Percentiles rank a stretch among this genome's conserved stretches.
Evolutionary conservation across 352 stramenopile species (phyloP).

Genomic region (Phytophthora meadii): DNA sequence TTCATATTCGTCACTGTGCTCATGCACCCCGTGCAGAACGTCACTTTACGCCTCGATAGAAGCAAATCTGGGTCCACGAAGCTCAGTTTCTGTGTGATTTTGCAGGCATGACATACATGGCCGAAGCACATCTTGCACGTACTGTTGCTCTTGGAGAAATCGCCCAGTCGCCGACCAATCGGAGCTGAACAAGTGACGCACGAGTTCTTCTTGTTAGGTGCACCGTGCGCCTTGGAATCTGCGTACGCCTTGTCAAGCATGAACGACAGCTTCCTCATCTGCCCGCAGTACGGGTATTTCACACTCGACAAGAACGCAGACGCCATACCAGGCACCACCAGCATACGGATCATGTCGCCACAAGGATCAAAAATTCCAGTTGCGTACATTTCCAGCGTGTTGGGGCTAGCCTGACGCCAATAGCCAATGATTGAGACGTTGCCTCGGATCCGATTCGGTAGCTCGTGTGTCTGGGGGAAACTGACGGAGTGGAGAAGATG

Average conservation of each 20-base stretch:
- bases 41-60: conserved; percentile 29
- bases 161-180: neutral
- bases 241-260: conserved; percentile 2
- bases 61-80: conserved; percentile 28
- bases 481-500: conserved; percentile 28
- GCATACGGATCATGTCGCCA: conserved; percentile 32
- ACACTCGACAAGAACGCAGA: conserved; percentile 29
- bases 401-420: conserved; percentile 47
- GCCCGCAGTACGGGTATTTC: conserved; percentile 28
- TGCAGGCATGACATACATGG: neutral
- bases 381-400: conserved; percentile 52
- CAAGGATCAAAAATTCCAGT: conserved; percentile 33
- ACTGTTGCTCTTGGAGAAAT: conserved; percentile 5
- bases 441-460: conserved; percentile 44
- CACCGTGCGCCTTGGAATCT: neutral
- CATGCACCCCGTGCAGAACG: conserved; percentile 36
- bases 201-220: neutral
- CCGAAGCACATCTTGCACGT: conserved; percentile 4
- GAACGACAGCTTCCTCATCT: conserved; percentile 37
- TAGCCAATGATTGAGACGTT: conserved; percentile 48
- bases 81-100: conserved; percentile 18
- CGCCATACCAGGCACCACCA: conserved; percentile 24
- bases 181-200: neutral
- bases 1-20: conserved; percentile 16
- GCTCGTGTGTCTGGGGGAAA: conserved; percentile 25